Evolutionary conservation across 2,329 filamentous ascomycete species (phyloP).

Genomic region (Curvularia lunata): DNA sequence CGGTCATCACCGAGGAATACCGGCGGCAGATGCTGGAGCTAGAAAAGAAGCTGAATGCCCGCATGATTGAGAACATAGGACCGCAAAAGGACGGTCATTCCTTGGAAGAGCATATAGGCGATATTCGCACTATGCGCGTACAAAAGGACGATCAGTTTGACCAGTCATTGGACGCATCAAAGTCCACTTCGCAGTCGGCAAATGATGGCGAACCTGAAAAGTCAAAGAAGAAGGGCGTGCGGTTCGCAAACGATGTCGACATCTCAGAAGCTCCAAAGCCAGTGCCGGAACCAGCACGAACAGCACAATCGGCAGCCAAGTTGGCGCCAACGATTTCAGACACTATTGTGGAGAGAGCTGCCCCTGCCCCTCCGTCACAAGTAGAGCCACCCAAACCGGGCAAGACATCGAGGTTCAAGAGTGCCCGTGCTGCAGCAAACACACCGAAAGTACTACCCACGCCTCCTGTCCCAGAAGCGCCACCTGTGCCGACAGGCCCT

Average conservation of each 20-base stretch:
- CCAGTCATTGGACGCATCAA: conserved; percentile 23
- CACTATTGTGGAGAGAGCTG: conserved; percentile 44
- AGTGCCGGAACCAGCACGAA: conserved; percentile 28
- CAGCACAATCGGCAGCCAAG: conserved; percentile 5
- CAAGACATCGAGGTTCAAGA: conserved; percentile 54
- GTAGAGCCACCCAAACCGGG: conserved; percentile 31
- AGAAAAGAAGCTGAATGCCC: conserved; percentile 73
- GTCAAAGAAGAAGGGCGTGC: conserved; percentile 70
- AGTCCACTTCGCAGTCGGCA: conserved; percentile 3
- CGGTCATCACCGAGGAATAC: conserved; percentile 75
- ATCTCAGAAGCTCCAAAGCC: conserved; percentile 61
- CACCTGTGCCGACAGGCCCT: conserved; percentile 49
- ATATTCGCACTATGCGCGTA: conserved; percentile 63
- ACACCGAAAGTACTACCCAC: conserved; percentile 26
- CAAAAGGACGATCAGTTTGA: conserved; percentile 49
- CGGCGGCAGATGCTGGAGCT: conserved; percentile 83
- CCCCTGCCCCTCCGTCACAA: conserved; percentile 17
- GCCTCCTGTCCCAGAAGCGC: conserved; percentile 32
- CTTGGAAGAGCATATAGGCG: conserved; percentile 57
- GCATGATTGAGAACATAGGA: conserved; percentile 64
- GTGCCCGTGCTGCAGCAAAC: conserved; percentile 32
- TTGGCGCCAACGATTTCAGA: conserved; percentile 41
- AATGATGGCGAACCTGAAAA: conserved; percentile 13
- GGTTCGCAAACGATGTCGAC: conserved; percentile 78
- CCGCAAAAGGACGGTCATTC: conserved; percentile 52